Percentiles rank a stretch among this genome's conserved stretches.
Evolutionary conservation across 2,329 filamentous ascomycete species (phyloP).

Genomic region (Periconia sp.): DNA sequence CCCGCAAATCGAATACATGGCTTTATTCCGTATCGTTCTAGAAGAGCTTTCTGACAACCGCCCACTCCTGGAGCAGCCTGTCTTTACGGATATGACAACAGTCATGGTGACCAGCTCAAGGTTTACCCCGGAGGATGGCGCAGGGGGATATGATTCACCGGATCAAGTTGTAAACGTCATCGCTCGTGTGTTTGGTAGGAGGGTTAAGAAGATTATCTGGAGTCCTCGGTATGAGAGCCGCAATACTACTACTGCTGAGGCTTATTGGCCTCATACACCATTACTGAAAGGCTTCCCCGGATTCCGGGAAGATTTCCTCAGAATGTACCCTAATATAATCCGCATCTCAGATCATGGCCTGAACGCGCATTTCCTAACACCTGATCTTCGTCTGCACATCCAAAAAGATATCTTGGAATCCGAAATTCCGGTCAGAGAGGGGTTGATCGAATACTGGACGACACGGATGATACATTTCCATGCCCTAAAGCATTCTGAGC

Average conservation of each 20-base stretch:
- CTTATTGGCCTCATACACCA: conserved; percentile 9
- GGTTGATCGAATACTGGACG: no score
- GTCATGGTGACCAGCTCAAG: conserved; percentile 6
- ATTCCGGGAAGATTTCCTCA: no score
- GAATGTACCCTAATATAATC: no score
- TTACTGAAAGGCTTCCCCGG: conserved; percentile 1
- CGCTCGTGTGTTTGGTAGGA: conserved; percentile 10
- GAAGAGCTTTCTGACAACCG: conserved; percentile 1
- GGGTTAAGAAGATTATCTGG: conserved; percentile 10
- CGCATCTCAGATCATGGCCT: background rate
- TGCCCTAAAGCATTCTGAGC: conserved; percentile 8
- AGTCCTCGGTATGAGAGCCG: conserved; percentile 6
- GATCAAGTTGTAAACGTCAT: conserved; percentile 10
- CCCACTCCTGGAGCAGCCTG: conserved; percentile 8
- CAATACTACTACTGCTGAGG: conserved; percentile 2
- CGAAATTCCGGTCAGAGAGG: background rate
- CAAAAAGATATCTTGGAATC: background rate
- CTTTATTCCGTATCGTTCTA: conserved; percentile 3
- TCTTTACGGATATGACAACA: conserved; percentile 9
- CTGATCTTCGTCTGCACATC: conserved; percentile 2
- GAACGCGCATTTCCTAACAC: conserved; percentile 6
- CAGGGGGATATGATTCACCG: conserved; percentile 6
- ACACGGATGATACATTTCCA: conserved; percentile 1
- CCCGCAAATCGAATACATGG: background rate
- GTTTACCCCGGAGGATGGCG: conserved; percentile 1